Evolutionary conservation across 2,329 filamentous ascomycete species (phyloP).

Genomic region (Fusarium miscanthi): DNA sequence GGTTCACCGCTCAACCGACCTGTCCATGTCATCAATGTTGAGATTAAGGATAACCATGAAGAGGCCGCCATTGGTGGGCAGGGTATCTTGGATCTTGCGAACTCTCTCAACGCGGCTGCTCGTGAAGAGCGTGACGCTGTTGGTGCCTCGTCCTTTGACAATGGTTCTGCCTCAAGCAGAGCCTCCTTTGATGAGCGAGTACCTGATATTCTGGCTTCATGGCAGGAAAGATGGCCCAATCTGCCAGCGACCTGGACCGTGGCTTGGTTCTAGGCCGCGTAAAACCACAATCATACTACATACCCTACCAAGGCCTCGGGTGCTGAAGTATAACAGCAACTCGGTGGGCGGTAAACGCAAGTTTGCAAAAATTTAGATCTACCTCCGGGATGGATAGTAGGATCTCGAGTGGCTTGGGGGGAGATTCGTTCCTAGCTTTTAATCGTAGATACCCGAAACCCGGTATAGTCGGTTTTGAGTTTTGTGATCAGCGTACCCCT

Average conservation of each 20-base stretch:
- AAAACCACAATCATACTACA: not conserved
- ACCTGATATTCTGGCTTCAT: constrained; percentile 88
- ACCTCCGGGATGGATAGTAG: not conserved
- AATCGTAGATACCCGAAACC: constrained; percentile 18
- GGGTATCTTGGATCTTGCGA: constrained; percentile 91
- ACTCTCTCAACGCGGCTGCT: constrained; percentile 84
- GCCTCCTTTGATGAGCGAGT: constrained; percentile 91
- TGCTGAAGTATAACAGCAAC: not conserved
- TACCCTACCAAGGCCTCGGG: not conserved
- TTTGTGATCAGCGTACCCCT: not conserved
- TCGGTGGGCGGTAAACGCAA: not conserved
- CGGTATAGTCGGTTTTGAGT: not conserved
- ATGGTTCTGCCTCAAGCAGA: constrained; percentile 73
- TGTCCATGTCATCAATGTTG: constrained; percentile 97
- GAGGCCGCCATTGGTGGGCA: constrained; percentile 91
- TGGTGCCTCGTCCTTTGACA: constrained; percentile 75
- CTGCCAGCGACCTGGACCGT: constrained; percentile 93
- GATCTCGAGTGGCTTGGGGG: not conserved
- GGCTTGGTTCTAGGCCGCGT: constrained; percentile 79
- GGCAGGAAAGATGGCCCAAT: constrained; percentile 96
- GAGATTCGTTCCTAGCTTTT: not conserved
- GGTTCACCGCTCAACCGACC: constrained; percentile 89
- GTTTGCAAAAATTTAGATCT: not conserved
- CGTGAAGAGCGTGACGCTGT: constrained; percentile 77
- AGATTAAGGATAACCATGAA: constrained; percentile 98